Conservation (phyloP, 192 early-diverging fungal species). For the Coemansia furcata region DNA sequence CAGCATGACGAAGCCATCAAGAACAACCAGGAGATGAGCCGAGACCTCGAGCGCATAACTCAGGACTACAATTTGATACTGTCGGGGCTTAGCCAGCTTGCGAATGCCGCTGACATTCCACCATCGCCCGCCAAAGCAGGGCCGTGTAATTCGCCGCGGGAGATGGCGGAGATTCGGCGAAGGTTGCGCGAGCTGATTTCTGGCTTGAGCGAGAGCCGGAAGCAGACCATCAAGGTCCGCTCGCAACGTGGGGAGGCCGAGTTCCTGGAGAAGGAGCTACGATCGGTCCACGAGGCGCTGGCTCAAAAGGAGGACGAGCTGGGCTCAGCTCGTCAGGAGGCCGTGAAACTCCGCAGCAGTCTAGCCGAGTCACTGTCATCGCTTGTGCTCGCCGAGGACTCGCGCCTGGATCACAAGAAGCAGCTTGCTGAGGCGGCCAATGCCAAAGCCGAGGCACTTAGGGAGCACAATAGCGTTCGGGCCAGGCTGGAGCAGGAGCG, state of each 20-base stretch:
- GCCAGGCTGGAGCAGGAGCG: constrained; percentile 12
- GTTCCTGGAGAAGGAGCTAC: constrained; percentile 51
- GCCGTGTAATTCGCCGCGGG: constrained; percentile 9
- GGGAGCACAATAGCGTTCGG: not conserved
- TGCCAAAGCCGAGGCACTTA: not conserved
- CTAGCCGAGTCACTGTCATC: constrained; percentile 9
- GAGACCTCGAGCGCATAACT: constrained; percentile 27
- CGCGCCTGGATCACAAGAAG: constrained; percentile 5
- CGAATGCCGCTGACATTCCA: constrained; percentile 29
- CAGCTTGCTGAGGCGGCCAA: constrained; percentile 1
- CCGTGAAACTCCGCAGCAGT: constrained; percentile 18
- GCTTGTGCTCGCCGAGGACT: not conserved
- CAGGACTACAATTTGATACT: constrained; percentile 37
- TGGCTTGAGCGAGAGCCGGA: constrained; percentile 33
- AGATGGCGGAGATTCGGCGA: constrained; percentile 44
- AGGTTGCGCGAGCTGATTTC: constrained; percentile 45
- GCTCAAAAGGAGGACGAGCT: constrained; percentile 42
- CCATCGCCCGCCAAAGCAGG: constrained; percentile 31
- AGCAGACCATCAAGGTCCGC: constrained; percentile 42
- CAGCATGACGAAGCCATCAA: constrained; percentile 14
- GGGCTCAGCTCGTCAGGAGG: constrained; percentile 25
- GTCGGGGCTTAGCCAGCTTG: constrained; percentile 32
- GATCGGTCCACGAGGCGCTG: constrained; percentile 34
- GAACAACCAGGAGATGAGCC: constrained; percentile 25
- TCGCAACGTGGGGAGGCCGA: constrained; percentile 50